Evolutionary conservation across 257 asterid species (phyloP).

Genomic region (Nicotiana attenuata): DNA sequence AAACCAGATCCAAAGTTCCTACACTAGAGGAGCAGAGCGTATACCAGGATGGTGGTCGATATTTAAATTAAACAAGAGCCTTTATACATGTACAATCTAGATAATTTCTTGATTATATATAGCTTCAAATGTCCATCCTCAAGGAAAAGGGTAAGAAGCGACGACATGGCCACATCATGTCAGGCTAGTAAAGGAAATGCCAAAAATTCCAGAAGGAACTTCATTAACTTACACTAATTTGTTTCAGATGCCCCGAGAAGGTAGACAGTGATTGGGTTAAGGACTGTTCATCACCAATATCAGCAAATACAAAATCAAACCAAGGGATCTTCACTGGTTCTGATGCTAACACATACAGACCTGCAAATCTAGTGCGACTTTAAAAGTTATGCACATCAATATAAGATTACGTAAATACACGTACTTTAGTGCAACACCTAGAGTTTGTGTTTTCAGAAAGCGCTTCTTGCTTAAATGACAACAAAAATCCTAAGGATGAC

Average conservation of each 20-base stretch:
- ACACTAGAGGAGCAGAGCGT: not conserved
- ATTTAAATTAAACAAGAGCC: not conserved
- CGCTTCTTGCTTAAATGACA: not conserved
- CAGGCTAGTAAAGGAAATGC: not conserved
- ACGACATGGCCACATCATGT: not conserved
- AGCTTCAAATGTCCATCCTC: not conserved
- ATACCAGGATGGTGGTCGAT: conserved; percentile 2
- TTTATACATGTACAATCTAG: not conserved
- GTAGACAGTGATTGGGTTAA: conserved; percentile 93
- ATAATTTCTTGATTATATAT: not conserved
- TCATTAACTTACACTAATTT: conserved; percentile 73
- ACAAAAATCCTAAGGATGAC: not conserved
- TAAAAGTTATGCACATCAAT: not conserved
- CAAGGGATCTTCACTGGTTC: conserved; percentile 92
- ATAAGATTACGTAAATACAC: not conserved
- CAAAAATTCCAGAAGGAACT: conserved; percentile 6
- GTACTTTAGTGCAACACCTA: not conserved
- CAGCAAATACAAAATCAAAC: conserved; percentile 95
- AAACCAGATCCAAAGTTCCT: not conserved
- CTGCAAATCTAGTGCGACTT: conserved; percentile 33
- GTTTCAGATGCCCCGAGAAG: conserved; percentile 97
- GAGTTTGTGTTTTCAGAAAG: not conserved
- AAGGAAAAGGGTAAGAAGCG: not conserved
- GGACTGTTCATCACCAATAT: conserved; percentile 98
- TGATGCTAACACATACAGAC: conserved; percentile 84